Evolutionary conservation across 2,329 filamentous ascomycete genomes (phyloP).

Genomic region (Aspergillaceae sp.): DNA sequence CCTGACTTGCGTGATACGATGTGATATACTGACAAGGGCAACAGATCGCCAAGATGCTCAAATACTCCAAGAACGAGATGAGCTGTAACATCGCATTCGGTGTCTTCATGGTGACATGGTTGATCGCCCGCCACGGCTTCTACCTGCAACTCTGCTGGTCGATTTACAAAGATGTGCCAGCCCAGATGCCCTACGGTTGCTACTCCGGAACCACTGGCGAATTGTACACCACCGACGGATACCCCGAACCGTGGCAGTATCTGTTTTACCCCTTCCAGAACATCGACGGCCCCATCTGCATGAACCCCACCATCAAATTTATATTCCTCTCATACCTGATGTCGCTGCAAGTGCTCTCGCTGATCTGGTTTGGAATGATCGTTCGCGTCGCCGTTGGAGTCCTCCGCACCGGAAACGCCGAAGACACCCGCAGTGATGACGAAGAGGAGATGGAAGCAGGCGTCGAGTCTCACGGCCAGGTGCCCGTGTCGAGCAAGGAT

Average conservation of each 20-base stretch:
- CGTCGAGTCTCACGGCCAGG: constrained; percentile 38
- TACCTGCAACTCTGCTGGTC: constrained; percentile 78
- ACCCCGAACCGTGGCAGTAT: constrained; percentile 46
- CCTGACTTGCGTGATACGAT: background rate
- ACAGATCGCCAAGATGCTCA: constrained; percentile 83
- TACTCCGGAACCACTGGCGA: constrained; percentile 48
- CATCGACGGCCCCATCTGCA: constrained; percentile 68
- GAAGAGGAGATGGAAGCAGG: constrained; percentile 56
- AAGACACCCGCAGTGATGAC: constrained; percentile 81
- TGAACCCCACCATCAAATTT: constrained; percentile 64
- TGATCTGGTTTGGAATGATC: constrained; percentile 88
- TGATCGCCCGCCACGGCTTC: constrained; percentile 70
- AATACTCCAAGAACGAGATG: constrained; percentile 70
- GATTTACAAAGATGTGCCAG: constrained; percentile 58
- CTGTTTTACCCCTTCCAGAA: constrained; percentile 66
- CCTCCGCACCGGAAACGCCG: constrained; percentile 62
- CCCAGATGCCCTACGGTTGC: constrained; percentile 59
- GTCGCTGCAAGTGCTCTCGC: constrained; percentile 67
- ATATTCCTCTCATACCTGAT: constrained; percentile 69
- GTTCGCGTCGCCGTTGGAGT: constrained; percentile 73
- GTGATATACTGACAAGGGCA: constrained; percentile 6
- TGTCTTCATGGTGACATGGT: constrained; percentile 78
- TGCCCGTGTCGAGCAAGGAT: constrained; percentile 16
- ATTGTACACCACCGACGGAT: constrained; percentile 25
- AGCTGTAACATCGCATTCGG: constrained; percentile 78